Evolutionary conservation across 73 alveolate genomes (phyloP), one percentile per base, ranked within the genome.

Genomic region (Breviolum minutum): DNA sequence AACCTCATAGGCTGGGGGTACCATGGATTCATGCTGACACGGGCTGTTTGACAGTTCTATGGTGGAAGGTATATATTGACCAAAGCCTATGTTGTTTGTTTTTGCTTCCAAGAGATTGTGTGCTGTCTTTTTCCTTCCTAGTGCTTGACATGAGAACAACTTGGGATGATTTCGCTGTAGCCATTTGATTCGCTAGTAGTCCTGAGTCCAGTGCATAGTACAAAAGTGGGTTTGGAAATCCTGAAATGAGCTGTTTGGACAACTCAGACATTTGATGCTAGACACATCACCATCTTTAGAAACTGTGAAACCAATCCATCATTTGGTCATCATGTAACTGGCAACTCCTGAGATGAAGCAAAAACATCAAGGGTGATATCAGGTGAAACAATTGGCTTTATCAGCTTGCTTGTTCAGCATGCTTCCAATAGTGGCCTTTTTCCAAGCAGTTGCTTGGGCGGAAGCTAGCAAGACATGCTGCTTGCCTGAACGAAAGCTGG

Each of bases 1-100:
- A 92, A 92, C 30, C 73, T 89, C 96, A 64, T 89, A 89, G 96
- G 96, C 96, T 26, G 24, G 63, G 48, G 40, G 6, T 19, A 22
- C 54, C 87, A 29, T 19, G 32, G 32, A 19, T 71, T 71, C 82
- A 32, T 8, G n/a, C 40, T 20, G 82, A 17, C 26, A 32, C 13
- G 19, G 26, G 82, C 1, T 12, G 13, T 71, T 71, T 71, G 82
- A 3, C 54, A 40, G 54, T 66, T 66, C 17, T 66, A 17, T 11
- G 74, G 17, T 68, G 77, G 24, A 68, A 6, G n/a, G 3, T 68
- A 66, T 66, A 66, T 17, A 68, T 1, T 68, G 77, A 22, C 17
- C 77, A 0, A 17, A 22, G 77, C 17, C 17, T 68, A 22, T 68
- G 24, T 6, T 68, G 77, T 14, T 14, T 68, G 11, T 68, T 68